These are phyloP conservation scores for Macrophomina phaseolina DNA, from an alignment of 2,329 filamentous ascomycete genomes.

Conservation along the genomic window DNA sequence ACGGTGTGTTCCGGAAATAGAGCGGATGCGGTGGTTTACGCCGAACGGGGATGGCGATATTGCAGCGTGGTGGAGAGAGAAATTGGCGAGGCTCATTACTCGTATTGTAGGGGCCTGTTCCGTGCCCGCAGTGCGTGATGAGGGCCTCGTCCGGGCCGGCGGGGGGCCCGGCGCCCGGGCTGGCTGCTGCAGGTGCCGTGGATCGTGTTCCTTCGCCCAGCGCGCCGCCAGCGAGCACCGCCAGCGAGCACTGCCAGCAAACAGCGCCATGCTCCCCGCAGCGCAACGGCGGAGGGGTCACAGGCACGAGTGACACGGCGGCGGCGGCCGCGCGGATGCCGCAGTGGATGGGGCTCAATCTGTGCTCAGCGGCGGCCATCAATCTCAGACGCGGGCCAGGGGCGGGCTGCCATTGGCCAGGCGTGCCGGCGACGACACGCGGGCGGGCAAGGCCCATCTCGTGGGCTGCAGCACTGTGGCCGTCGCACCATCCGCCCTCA, in stretches of 20 bases:
- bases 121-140: background rate
- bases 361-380: conserved; percentile 7
- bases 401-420: conserved; percentile 14
- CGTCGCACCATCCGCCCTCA: conserved; percentile 20
- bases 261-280: background rate
- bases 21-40: background rate
- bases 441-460: conserved; percentile 4
- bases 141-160: background rate
- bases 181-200: background rate
- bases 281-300: background rate
- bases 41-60: background rate
- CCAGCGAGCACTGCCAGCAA: background rate
- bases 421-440: conserved; percentile 9
- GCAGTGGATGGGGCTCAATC: background rate
- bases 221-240: background rate
- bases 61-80: conserved; percentile 3
- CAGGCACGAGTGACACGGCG: background rate
- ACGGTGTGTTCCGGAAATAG: conserved; percentile 11
- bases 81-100: conserved; percentile 17
- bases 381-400: conserved; percentile 24
- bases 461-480: conserved; percentile 8
- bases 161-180: background rate
- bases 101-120: background rate
- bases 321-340: background rate
- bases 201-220: conserved; percentile 2